Base-by-base conservation (phyloP, 1,284 basidiomycete genomes). In the Rhizoctonia solani region DNA sequence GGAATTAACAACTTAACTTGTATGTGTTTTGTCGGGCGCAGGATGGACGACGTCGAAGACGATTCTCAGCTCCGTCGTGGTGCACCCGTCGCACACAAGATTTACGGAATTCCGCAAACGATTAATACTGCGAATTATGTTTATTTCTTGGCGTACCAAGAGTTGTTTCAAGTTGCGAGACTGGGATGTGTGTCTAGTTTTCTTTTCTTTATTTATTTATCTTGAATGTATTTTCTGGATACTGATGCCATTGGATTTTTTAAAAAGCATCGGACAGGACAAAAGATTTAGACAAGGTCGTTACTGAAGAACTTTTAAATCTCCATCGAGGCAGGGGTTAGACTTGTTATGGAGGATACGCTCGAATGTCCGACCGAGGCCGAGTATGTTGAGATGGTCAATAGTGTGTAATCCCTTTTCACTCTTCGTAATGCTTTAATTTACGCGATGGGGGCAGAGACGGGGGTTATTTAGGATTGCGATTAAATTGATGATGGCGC, bases 41-140 rank as follows among this genome's bases (percentile, higher is more conserved):
- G 93, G 72, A 88, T 99, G 74, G 97, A 99, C 76, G 97, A 99
- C 75, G 96, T 99, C 41, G 94, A 99, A 77, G 97, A 99, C 74
- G 91, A 92, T 71, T 93, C 94, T 0, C 91, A 95, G 72, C 81
- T 99, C 27, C 83, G 97, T 8, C 79, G 95, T 66, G 95, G 96
- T 0, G 82, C 87, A 25, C 97, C 92, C 46, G 95, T 96, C 14
- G 87, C 93, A 0, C 95, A 99, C 79, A 93, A 91, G 79, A 94
- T 98, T 71, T 99, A 96, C 74, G 96, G 96, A 1, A 79, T 97
- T 1, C 93, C 96, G 0, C 95, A 98, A 75, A 98, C 96, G 0
- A 95, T 99, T 80, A 99, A 99, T 76, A 89, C 92, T 0, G 96
- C 95, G 0, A 98, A 98, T 76, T 98, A 98, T 73, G 93, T 95